These are phyloP conservation scores for Phanerochaete sordida DNA, from an alignment of 768 basidiomycete genomes.

Conservation along the genomic window DNA sequence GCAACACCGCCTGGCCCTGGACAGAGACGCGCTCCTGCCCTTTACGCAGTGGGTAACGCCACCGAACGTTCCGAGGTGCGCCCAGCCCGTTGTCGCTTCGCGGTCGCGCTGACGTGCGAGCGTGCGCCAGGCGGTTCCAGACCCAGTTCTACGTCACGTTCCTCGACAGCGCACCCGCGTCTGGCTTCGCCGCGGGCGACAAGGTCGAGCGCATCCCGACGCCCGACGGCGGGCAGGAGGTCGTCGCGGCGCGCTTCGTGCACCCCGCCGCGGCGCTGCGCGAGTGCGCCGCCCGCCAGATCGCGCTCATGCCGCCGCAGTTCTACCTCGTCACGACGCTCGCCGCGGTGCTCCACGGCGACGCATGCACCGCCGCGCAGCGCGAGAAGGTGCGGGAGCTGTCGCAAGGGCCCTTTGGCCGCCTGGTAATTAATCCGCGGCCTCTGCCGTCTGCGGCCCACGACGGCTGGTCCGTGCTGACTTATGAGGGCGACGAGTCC, in stretches of 20 bases:
- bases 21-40: slow-evolving; percentile 49
- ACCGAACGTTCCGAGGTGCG: slow-evolving; percentile 46
- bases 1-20: slow-evolving; percentile 39
- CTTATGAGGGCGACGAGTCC: slow-evolving; percentile 70
- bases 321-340: slow-evolving; percentile 67
- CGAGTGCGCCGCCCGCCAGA: slow-evolving; percentile 46
- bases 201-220: slow-evolving; percentile 60
- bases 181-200: slow-evolving; percentile 49
- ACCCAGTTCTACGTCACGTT: slow-evolving; percentile 70
- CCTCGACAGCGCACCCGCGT: slow-evolving; percentile 39
- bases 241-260: slow-evolving; percentile 64
- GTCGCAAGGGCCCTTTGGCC: slow-evolving; percentile 55
- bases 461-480: slow-evolving; percentile 45
- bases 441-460: slow-evolving; percentile 34
- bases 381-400: slow-evolving; percentile 41
- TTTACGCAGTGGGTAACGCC: slow-evolving; percentile 80
- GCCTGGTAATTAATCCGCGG: slow-evolving; percentile 56
- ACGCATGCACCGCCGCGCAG: slow-evolving; percentile 40
- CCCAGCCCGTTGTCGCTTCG: not conserved
- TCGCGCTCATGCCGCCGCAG: slow-evolving; percentile 71
- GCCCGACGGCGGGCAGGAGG: slow-evolving; percentile 68
- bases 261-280: slow-evolving; percentile 50
- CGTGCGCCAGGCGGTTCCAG: slow-evolving; percentile 54
- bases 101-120: not conserved
- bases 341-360: slow-evolving; percentile 45